Conservation (phyloP, 164 flowering plant species). For the Annona squamosa region DNA sequence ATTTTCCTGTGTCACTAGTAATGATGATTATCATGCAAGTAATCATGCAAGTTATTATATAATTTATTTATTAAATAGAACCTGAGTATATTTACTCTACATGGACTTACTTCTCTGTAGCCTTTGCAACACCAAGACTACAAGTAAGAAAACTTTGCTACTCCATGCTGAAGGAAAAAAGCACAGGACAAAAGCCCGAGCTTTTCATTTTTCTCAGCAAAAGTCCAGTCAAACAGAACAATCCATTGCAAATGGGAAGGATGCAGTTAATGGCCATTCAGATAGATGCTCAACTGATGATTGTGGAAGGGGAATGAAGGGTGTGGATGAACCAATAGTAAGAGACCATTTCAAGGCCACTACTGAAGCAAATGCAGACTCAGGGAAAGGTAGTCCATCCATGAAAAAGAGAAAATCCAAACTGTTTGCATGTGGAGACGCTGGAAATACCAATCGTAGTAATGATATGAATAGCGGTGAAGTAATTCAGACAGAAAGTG, state of each 20-base stretch:
- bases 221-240: slow-evolving; percentile 37
- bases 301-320: slow-evolving; percentile 1
- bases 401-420: slow-evolving; percentile 55
- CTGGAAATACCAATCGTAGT: slow-evolving; percentile 14
- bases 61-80: too few relatives aligned
- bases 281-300: slow-evolving; percentile 16
- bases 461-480: slow-evolving; percentile 37
- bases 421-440: slow-evolving; percentile 22
- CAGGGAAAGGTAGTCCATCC: slow-evolving; percentile 28
- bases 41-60: too few relatives aligned
- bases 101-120: slow-evolving; percentile 29
- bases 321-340: slow-evolving; percentile 21
- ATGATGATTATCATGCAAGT: too few relatives aligned
- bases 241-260: slow-evolving; percentile 24
- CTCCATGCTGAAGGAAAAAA: slow-evolving; percentile 95
- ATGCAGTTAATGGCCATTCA: slow-evolving; percentile 15
- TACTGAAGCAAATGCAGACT: slow-evolving; percentile 11
- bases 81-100: neutral
- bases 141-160: slow-evolving; percentile 76
- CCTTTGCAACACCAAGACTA: slow-evolving; percentile 79
- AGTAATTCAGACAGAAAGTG: slow-evolving; percentile 36
- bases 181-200: slow-evolving; percentile 84
- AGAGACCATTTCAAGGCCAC: slow-evolving; percentile 21
- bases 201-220: slow-evolving; percentile 64
- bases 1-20: too few relatives aligned